Percentiles rank a stretch among this genome's conserved stretches.
These are phyloP conservation scores for Pseudogymnoascus sp. DNA, from an alignment of 2,329 filamentous ascomycete genomes.

Conservation along the genomic window DNA sequence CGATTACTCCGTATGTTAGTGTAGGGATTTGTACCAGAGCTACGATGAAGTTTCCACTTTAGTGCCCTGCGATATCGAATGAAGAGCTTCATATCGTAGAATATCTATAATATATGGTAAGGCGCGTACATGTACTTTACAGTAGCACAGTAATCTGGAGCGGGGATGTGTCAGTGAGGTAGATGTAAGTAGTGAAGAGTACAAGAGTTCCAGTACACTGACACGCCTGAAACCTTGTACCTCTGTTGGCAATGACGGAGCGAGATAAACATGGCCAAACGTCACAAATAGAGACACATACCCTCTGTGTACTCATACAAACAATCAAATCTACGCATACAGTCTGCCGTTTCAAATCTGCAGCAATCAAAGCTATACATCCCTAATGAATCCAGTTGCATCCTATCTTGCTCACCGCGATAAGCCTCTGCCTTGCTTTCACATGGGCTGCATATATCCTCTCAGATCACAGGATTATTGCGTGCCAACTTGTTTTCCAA, in stretches of 20 bases:
- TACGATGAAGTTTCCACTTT: background rate
- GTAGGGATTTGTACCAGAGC: constrained; percentile 7
- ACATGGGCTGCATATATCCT: background rate
- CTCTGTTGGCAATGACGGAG: constrained; percentile 4
- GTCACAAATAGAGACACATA: constrained; percentile 3
- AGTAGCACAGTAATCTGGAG: background rate
- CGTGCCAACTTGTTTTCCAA: background rate
- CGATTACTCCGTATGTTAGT: background rate
- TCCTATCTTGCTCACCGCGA: background rate
- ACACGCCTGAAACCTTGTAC: constrained; percentile 9
- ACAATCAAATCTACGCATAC: background rate
- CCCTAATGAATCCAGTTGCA: background rate
- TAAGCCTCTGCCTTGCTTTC: constrained; percentile 6
- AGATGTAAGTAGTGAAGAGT: background rate
- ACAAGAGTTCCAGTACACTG: background rate
- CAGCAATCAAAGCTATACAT: background rate
- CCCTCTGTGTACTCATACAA: background rate
- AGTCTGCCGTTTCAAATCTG: background rate
- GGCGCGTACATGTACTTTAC: background rate
- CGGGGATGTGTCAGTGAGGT: constrained; percentile 1
- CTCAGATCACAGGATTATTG: background rate
- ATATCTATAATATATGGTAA: constrained; percentile 1
- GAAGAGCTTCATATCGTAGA: background rate
- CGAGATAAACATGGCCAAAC: background rate
- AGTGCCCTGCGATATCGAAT: constrained; percentile 3